Percentiles rank a stretch among this genome's conserved stretches.
Conservation (phyloP, 768 basidiomycete genomes). For the Cystofilobasidium capitatum region DNA sequence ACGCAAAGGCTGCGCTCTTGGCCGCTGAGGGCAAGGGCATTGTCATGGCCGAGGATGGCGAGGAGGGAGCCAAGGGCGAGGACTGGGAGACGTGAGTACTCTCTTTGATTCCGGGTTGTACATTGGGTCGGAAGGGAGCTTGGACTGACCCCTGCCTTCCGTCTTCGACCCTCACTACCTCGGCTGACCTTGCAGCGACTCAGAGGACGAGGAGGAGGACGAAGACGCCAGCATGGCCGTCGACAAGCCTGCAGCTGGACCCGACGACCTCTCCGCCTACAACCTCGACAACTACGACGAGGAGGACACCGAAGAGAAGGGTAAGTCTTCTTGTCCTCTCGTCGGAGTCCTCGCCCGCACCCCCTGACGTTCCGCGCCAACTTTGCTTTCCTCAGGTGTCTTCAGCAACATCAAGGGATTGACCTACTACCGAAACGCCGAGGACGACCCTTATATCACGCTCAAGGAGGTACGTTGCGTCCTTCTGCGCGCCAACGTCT, state of each 20-base stretch:
- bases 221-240: constrained; percentile 32
- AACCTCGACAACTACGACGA: constrained; percentile 87
- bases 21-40: constrained; percentile 62
- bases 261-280: constrained; percentile 72
- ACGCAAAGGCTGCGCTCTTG: constrained; percentile 75
- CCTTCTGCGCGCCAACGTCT: background rate
- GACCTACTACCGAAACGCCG: constrained; percentile 78
- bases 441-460: constrained; percentile 94
- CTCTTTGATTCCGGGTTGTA: constrained; percentile 15
- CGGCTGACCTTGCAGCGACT: constrained; percentile 42
- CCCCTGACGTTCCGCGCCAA: background rate
- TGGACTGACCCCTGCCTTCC: constrained; percentile 9
- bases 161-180: background rate
- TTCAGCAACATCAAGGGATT: constrained; percentile 95
- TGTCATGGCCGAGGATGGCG: constrained; percentile 55
- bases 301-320: constrained; percentile 47
- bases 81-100: constrained; percentile 82
- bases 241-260: constrained; percentile 33
- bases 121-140: background rate
- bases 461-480: constrained; percentile 65
- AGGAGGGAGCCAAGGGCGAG: constrained; percentile 45
- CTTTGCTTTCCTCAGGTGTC: constrained; percentile 47
- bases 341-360: background rate
- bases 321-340: constrained; percentile 31
- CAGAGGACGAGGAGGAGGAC: constrained; percentile 30